These are phyloP conservation scores for Magnolia sinica DNA, from an alignment of 164 flowering plant species.

Conservation along the genomic window DNA sequence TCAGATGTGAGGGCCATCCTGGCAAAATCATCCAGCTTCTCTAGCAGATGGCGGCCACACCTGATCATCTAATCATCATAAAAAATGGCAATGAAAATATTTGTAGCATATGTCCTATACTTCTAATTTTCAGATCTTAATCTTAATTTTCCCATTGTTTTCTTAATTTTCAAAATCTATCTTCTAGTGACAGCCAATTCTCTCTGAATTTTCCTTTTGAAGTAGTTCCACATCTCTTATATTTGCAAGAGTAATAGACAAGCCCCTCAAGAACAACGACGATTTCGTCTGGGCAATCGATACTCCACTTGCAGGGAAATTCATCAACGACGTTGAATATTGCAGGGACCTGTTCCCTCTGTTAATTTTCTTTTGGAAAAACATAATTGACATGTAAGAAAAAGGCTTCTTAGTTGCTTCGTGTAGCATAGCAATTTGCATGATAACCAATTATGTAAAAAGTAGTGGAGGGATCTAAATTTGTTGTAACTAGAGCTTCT, in stretches of 20 bases:
- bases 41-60: too few relatives aligned
- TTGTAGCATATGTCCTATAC: too few relatives aligned
- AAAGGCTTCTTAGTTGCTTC: background rate
- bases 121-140: too few relatives aligned
- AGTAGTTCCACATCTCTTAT: background rate
- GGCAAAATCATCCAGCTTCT: too few relatives aligned
- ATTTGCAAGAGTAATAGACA: slow-evolving; percentile 63
- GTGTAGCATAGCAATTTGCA: background rate
- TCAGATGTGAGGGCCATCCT: too few relatives aligned
- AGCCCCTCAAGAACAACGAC: slow-evolving; percentile 65
- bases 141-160: too few relatives aligned
- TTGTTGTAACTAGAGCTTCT: too few relatives aligned
- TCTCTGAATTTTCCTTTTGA: background rate
- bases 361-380: slow-evolving; percentile 42
- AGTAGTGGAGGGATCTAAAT: too few relatives aligned
- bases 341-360: slow-evolving; percentile 63
- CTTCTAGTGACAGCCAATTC: too few relatives aligned
- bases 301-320: slow-evolving; percentile 71
- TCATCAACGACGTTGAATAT: slow-evolving; percentile 81
- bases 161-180: too few relatives aligned
- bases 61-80: too few relatives aligned
- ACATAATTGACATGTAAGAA: slow-evolving; percentile 47
- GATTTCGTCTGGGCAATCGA: slow-evolving; percentile 86
- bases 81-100: too few relatives aligned
- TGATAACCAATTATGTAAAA: background rate